phyloP scores from a whole-genome alignment of 2,329 filamentous ascomycete genomes.

The Trematosphaeria pertusa region DNA sequence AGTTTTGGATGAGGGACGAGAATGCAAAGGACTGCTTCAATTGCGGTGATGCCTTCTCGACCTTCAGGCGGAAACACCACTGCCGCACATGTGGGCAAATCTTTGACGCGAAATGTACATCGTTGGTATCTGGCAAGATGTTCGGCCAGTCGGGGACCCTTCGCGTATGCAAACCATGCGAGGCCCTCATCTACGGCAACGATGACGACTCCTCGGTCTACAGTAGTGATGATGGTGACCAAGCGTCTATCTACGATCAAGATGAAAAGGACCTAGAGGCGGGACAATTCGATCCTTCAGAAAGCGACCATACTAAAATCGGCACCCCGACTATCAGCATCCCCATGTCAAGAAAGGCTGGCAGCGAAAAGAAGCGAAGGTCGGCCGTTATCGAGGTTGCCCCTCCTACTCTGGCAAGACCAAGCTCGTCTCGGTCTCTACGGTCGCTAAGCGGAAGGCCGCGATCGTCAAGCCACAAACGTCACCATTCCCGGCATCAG shows the following conservation, averaged over 20 bases:
- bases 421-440: slow-evolving; percentile 90
- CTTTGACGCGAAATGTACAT: slow-evolving; percentile 95
- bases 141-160: slow-evolving; percentile 88
- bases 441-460: slow-evolving; percentile 75
- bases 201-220: slow-evolving; percentile 93
- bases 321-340: slow-evolving; percentile 69
- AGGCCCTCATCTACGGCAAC: slow-evolving; percentile 87
- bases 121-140: slow-evolving; percentile 82
- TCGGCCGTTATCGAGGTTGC: slow-evolving; percentile 93
- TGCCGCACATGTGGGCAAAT: slow-evolving; percentile 97
- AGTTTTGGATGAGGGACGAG: slow-evolving; percentile 99
- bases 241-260: slow-evolving; percentile 60
- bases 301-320: slow-evolving; percentile 52
- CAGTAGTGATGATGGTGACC: slow-evolving; percentile 81
- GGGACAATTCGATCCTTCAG: slow-evolving; percentile 33
- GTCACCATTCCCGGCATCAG: slow-evolving; percentile 87
- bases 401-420: slow-evolving; percentile 74
- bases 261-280: slow-evolving; percentile 34
- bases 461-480: slow-evolving; percentile 78
- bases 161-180: slow-evolving; percentile 90
- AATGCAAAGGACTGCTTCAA: slow-evolving; percentile 97
- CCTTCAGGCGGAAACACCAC: slow-evolving; percentile 95
- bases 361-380: slow-evolving; percentile 79
- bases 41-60: slow-evolving; percentile 88
- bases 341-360: slow-evolving; percentile 68